Evolutionary conservation across 495 filamentous ascomycete species (phyloP), one percentile per base, ranked within the genome.

Genomic region (Hypoxylon crocopeplum): DNA sequence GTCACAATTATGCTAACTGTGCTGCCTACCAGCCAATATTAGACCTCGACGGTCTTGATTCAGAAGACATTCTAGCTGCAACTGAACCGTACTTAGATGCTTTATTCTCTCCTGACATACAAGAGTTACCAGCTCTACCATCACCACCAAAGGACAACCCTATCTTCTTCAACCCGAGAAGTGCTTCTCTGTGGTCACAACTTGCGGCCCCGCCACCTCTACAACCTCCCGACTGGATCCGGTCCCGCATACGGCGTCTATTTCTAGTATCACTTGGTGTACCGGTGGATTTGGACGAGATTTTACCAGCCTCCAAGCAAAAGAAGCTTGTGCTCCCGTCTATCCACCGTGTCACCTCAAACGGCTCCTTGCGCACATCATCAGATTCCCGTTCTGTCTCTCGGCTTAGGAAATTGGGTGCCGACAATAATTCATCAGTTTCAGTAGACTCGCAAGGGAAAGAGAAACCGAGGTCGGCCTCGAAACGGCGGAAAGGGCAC

Each of bases 261-360:
- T 99, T 99, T 73, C 85, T 99, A 27, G 94, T 99, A 32, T 96
- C 91, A 8, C 83, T 99, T 3, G 94, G 94, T 12, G 94, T 99
- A 1, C 94, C 94, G 4, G 88, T 99, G 40, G 94, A 99, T 63
- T 81, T 99, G 2, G 94, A 99, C 72, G 94, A 98, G 76, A 97
- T 98, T 56, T 83, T 98, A 15, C 94, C 94, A 1, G 90, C 93
- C 1, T 93, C 90, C 29, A 97, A 97, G 74, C 95, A 98, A 69
- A 98, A 98, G 81, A 97, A 98, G 66, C 87, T 99, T 19, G 82
- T 99, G 15, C 82, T 99, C 2, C 95, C 94, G 5, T 94, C 90
- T 2, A 86, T 94, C 44, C 84, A 88, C 65, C 74, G 87, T 40
- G 77, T 73, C 59, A 78, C 70, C 20, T 85, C 77, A 16, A 79